These are phyloP conservation scores for Globisporangium paroecandrum DNA, from an alignment of 352 stramenopile genomes.

Conservation along the genomic window DNA sequence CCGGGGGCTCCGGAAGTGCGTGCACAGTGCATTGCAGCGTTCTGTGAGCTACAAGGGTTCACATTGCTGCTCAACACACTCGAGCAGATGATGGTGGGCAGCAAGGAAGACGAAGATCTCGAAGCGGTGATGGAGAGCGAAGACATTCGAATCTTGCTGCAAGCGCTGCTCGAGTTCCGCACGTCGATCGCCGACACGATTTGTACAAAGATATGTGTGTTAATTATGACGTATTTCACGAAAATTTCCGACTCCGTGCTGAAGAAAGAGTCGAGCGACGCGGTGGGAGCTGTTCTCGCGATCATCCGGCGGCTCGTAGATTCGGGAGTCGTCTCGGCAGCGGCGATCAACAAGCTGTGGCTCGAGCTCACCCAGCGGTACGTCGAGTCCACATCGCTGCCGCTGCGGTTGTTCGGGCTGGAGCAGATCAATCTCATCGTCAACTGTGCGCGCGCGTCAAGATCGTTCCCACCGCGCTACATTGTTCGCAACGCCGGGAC, in stretches of 20 bases:
- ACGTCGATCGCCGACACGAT: conserved; percentile 61
- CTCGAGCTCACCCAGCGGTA: conserved; percentile 80
- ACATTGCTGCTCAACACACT: conserved; percentile 66
- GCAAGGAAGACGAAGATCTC: conserved; percentile 36
- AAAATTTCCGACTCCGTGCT: conserved; percentile 72
- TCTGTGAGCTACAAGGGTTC: conserved; percentile 83
- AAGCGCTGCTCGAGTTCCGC: conserved; percentile 76
- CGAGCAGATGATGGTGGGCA: conserved; percentile 62
- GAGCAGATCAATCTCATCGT: conserved; percentile 94
- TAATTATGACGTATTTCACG: conserved; percentile 84
- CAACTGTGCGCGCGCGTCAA: conserved; percentile 72
- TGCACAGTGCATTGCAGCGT: conserved; percentile 76
- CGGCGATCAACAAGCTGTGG: conserved; percentile 72
- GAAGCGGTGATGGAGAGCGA: conserved; percentile 70
- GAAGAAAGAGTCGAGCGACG: conserved; percentile 85
- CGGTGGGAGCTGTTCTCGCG: conserved; percentile 70
- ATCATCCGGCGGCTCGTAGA: conserved; percentile 83
- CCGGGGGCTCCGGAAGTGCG: conserved; percentile 77
- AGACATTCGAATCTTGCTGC: conserved; percentile 74
- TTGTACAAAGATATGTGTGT: conserved; percentile 58
- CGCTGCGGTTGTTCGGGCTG: conserved; percentile 92
- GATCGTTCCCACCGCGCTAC: conserved; percentile 86
- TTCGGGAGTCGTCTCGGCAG: conserved; percentile 40
- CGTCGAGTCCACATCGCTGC: conserved; percentile 90
- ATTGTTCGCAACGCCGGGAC: conserved; percentile 89